Conservation (phyloP, 352 stramenopile species). For the Pythium volutum region DNA sequence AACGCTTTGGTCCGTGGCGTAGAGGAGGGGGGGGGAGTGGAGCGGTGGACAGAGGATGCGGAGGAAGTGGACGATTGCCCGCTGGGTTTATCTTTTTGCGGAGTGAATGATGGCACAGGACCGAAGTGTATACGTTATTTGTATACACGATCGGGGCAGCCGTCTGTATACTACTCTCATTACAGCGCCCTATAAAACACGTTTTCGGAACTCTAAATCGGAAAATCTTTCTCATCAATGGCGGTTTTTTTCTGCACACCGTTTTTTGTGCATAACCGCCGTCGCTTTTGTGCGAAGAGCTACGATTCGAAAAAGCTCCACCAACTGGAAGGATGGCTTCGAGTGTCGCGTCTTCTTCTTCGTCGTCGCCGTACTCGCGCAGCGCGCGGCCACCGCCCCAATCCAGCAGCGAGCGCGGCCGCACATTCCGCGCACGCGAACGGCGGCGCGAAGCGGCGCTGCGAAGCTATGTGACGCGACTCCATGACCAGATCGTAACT, state of each 20-base stretch:
- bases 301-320: too few species aligned
- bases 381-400: slow-evolving; percentile 26
- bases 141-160: not conserved
- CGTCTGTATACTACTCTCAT: not conserved
- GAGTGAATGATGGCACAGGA: not conserved
- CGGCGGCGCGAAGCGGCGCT: slow-evolving; percentile 1
- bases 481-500: slow-evolving; percentile 1
- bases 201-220: too few species aligned
- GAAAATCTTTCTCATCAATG: too few species aligned
- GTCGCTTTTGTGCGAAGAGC: too few species aligned
- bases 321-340: too few species aligned
- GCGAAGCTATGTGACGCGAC: not conserved
- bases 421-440: slow-evolving; percentile 20
- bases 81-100: not conserved
- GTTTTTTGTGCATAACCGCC: too few species aligned
- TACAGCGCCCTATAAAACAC: too few species aligned
- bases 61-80: not conserved
- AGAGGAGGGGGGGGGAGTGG: not conserved
- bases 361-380: not conserved
- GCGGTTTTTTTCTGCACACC: too few species aligned
- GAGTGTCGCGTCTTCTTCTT: not conserved
- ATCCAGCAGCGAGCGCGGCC: slow-evolving; percentile 19
- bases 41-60: not conserved
- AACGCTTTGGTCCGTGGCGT: not conserved
- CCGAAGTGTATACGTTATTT: not conserved